Conservation (phyloP, 2,329 filamentous ascomycete genomes). For the Pestalotiopsis sp. region DNA sequence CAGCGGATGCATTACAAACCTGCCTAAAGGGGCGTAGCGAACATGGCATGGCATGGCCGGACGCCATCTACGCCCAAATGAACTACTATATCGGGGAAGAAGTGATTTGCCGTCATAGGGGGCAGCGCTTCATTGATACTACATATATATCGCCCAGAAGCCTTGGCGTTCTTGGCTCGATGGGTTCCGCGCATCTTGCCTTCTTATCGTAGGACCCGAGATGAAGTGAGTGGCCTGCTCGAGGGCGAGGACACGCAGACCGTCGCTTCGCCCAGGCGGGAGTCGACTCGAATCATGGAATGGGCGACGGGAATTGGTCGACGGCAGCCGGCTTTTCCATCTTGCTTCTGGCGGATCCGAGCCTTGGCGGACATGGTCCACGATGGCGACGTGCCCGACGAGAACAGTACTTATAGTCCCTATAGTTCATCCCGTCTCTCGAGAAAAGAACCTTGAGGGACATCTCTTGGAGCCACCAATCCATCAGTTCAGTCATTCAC, state of each 20-base stretch:
- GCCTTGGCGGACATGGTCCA: neutral
- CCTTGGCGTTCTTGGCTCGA: constrained; percentile 6
- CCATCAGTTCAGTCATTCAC: neutral
- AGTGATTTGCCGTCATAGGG: neutral
- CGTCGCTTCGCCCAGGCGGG: neutral
- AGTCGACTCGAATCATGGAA: neutral
- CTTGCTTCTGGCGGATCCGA: neutral
- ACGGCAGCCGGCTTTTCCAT: neutral
- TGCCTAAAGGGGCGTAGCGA: constrained; percentile 4
- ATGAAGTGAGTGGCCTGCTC: neutral
- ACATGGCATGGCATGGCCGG: neutral
- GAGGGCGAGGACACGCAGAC: neutral
- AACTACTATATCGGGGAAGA: constrained; percentile 7
- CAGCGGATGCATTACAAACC: constrained; percentile 3
- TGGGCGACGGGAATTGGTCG: neutral
- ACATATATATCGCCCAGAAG: constrained; percentile 1
- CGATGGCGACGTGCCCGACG: neutral
- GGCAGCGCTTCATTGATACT: constrained; percentile 5
- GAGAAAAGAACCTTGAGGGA: neutral
- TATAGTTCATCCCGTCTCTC: neutral
- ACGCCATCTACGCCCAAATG: neutral
- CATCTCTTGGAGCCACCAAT: neutral
- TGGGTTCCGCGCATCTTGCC: neutral
- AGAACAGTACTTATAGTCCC: constrained; percentile 6
- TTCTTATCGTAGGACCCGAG: constrained; percentile 8